These are phyloP conservation scores for Colletotrichum zoysiae DNA, from an alignment of 2,329 filamentous ascomycete species.

Conservation along the genomic window DNA sequence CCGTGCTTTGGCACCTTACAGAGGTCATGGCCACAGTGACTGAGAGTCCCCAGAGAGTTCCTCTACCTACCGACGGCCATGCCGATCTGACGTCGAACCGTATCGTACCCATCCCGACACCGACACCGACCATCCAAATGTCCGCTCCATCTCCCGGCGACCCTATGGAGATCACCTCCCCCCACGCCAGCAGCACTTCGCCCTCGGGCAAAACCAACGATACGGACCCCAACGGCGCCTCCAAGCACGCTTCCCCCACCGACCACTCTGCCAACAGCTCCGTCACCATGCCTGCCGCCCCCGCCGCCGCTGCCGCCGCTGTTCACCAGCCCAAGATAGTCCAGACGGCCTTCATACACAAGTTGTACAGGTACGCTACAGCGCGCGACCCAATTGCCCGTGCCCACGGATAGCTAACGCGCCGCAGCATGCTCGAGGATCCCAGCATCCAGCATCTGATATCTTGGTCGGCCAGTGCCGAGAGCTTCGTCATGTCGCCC, in stretches of 20 bases:
- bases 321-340: constrained; percentile 97
- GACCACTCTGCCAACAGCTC: constrained; percentile 53
- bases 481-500: constrained; percentile 99
- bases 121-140: constrained; percentile 69
- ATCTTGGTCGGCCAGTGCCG: constrained; percentile 92
- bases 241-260: constrained; percentile 54
- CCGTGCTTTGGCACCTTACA: constrained; percentile 45
- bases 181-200: constrained; percentile 51
- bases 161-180: constrained; percentile 72
- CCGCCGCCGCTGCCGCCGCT: constrained; percentile 73
- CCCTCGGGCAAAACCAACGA: constrained; percentile 37
- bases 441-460: constrained; percentile 93
- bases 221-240: constrained; percentile 47
- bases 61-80: constrained; percentile 54
- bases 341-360: constrained; percentile 98
- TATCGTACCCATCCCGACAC: constrained; percentile 65
- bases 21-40: constrained; percentile 66
- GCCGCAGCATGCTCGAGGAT: constrained; percentile 92
- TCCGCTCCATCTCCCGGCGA: constrained; percentile 69
- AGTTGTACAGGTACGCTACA: constrained; percentile 88
- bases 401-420: constrained; percentile 23
- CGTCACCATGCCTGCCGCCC: constrained; percentile 64
- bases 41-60: constrained; percentile 62
- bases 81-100: constrained; percentile 63
- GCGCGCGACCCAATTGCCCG: background rate